Conservation (phyloP, 257 asterid species). For the Ocimum tenuiflorum region DNA sequence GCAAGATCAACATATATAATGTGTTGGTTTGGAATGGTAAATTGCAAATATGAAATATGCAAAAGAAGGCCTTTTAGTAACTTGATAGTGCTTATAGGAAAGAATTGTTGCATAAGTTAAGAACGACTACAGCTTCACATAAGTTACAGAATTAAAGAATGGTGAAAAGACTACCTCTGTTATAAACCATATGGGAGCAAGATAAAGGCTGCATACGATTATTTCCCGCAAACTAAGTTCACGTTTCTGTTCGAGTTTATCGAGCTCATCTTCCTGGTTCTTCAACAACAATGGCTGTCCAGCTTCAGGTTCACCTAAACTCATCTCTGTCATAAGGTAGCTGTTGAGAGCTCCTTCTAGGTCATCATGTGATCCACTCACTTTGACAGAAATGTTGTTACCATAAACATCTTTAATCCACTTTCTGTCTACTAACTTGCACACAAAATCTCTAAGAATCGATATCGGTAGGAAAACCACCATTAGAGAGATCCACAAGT, state of each 20-base stretch:
- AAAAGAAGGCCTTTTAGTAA: neutral
- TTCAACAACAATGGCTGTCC: slow-evolving; percentile 33
- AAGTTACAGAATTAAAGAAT: neutral
- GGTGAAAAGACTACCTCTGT: slow-evolving; percentile 52
- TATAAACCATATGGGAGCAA: slow-evolving; percentile 67
- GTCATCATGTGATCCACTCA: slow-evolving; percentile 27
- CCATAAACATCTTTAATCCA: slow-evolving; percentile 24
- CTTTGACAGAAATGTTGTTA: slow-evolving; percentile 28
- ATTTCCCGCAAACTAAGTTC: slow-evolving; percentile 38
- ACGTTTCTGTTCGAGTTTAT: slow-evolving; percentile 21
- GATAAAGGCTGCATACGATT: slow-evolving; percentile 45
- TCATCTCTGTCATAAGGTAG: slow-evolving; percentile 34
- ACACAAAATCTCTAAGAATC: slow-evolving; percentile 48
- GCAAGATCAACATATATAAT: neutral
- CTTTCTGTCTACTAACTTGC: slow-evolving; percentile 24
- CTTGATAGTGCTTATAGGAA: neutral
- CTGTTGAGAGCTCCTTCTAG: slow-evolving; percentile 31
- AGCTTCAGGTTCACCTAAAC: slow-evolving; percentile 39
- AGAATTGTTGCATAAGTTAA: neutral
- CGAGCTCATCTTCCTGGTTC: slow-evolving; percentile 33
- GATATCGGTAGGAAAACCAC: slow-evolving; percentile 66
- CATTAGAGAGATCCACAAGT: slow-evolving; percentile 71
- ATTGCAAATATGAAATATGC: neutral
- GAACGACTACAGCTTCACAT: neutral
- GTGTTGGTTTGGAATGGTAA: neutral